phyloP scores from a whole-genome alignment of 768 basidiomycete genomes.

The Tubosaeta sp. region DNA sequence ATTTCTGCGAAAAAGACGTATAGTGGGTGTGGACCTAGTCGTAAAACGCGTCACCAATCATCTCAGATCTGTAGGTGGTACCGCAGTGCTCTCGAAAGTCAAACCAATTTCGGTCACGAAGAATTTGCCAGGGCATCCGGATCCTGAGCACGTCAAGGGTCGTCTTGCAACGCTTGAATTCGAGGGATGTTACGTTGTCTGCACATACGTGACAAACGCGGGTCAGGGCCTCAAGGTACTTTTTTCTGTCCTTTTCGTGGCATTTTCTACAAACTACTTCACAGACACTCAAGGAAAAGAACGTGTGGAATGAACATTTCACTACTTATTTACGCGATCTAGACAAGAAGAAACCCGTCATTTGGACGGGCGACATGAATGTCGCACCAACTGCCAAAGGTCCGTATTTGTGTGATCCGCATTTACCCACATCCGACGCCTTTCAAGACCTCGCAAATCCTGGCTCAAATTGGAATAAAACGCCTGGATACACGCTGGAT shows the following conservation, averaged over 20 bases:
- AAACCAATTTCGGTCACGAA: conserved; percentile 63
- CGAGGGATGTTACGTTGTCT: conserved; percentile 60
- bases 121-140: conserved; percentile 72
- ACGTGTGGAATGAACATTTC: conserved; percentile 77
- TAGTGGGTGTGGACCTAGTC: conserved; percentile 38
- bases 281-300: conserved; percentile 73
- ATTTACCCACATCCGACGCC: background rate
- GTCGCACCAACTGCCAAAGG: conserved; percentile 77
- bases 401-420: conserved; percentile 19
- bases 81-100: conserved; percentile 73
- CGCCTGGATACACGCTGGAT: conserved; percentile 76
- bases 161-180: conserved; percentile 84
- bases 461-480: conserved; percentile 82
- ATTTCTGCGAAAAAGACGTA: conserved; percentile 78
- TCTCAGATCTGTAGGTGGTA: conserved; percentile 56
- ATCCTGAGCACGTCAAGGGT: conserved; percentile 61
- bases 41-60: background rate
- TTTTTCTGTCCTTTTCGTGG: background rate
- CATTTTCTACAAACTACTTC: background rate
- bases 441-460: conserved; percentile 61
- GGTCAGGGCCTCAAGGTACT: conserved; percentile 69
- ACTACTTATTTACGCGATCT: conserved; percentile 65
- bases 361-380: conserved; percentile 87
- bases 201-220: conserved; percentile 84
- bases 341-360: conserved; percentile 76